These are phyloP conservation scores for Diaporthe eres DNA, from an alignment of 2,329 filamentous ascomycete genomes.

Conservation along the genomic window DNA sequence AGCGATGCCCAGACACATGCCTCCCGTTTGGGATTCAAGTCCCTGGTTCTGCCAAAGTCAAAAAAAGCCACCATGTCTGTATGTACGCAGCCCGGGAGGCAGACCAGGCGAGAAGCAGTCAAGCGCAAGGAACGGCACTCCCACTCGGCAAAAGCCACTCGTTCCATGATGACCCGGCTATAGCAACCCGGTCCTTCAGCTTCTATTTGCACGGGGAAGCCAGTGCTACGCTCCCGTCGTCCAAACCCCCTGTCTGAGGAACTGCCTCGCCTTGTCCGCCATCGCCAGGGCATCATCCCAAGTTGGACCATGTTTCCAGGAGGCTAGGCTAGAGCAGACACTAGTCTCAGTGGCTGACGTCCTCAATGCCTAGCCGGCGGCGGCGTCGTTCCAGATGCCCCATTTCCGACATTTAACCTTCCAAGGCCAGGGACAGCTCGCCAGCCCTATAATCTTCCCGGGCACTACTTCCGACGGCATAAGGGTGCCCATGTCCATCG, in stretches of 20 bases:
- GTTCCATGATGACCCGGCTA: background rate
- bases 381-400: background rate
- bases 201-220: constrained; percentile 13
- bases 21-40: background rate
- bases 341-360: constrained; percentile 15
- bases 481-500: background rate
- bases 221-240: background rate
- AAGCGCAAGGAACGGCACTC: constrained; percentile 18
- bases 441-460: constrained; percentile 19
- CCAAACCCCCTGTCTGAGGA: constrained; percentile 27
- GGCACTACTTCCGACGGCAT: background rate
- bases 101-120: background rate
- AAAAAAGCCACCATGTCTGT: background rate
- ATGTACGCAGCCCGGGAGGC: background rate
- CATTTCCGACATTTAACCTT: constrained; percentile 28
- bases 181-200: constrained; percentile 3
- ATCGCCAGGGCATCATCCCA: constrained; percentile 17
- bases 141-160: background rate
- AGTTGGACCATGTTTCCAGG: constrained; percentile 22
- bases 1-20: background rate
- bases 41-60: constrained; percentile 5
- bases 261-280: constrained; percentile 3
- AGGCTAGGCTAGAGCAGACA: constrained; percentile 28
- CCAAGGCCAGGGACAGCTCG: constrained; percentile 5
- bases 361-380: constrained; percentile 18